Percentiles rank a stretch among this genome's conserved stretches.
These are phyloP conservation scores for Paecilomyces sp. DNA, from an alignment of 2,329 filamentous ascomycete genomes.

Conservation along the genomic window DNA sequence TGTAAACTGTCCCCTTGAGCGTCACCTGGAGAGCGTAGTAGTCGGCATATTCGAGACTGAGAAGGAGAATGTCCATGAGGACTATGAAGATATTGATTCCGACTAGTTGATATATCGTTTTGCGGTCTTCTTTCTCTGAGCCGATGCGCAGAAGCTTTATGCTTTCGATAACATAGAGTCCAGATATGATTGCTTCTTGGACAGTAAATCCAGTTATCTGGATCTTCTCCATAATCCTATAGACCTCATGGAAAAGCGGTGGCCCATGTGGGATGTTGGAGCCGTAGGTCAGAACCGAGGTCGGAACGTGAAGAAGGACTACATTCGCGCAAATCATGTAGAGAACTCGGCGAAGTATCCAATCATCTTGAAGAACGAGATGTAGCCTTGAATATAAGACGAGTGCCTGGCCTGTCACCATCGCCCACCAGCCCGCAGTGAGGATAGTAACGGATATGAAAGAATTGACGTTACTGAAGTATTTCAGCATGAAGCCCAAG, in stretches of 20 bases:
- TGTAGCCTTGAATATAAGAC: slow-evolving; percentile 59
- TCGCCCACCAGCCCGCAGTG: slow-evolving; percentile 51
- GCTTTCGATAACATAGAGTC: slow-evolving; percentile 49
- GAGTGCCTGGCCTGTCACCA: slow-evolving; percentile 56
- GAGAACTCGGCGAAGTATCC: slow-evolving; percentile 43
- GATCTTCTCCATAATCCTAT: slow-evolving; percentile 40
- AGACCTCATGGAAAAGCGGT: slow-evolving; percentile 28
- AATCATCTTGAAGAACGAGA: slow-evolving; percentile 47
- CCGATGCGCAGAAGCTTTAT: slow-evolving; percentile 37
- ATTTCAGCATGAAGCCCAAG: slow-evolving; percentile 37
- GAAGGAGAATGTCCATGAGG: slow-evolving; percentile 36
- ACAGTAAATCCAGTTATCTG: slow-evolving; percentile 39
- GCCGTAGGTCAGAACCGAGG: slow-evolving; percentile 49
- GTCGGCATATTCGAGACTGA: slow-evolving; percentile 37
- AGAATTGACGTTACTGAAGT: slow-evolving; percentile 24
- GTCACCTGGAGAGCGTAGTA: slow-evolving; percentile 39
- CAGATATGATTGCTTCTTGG: slow-evolving; percentile 41
- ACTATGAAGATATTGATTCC: slow-evolving; percentile 44
- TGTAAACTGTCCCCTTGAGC: slow-evolving; percentile 41
- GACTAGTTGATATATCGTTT: slow-evolving; percentile 42
- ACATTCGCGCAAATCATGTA: slow-evolving; percentile 53
- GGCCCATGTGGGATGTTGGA: slow-evolving; percentile 17
- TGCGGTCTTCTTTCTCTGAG: slow-evolving; percentile 26
- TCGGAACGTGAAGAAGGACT: slow-evolving; percentile 47
- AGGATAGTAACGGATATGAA: slow-evolving; percentile 35